Evolutionary conservation across 257 asterid genomes (phyloP), one percentile per base, ranked within the genome.

Genomic region (Gentiana macrophylla): DNA sequence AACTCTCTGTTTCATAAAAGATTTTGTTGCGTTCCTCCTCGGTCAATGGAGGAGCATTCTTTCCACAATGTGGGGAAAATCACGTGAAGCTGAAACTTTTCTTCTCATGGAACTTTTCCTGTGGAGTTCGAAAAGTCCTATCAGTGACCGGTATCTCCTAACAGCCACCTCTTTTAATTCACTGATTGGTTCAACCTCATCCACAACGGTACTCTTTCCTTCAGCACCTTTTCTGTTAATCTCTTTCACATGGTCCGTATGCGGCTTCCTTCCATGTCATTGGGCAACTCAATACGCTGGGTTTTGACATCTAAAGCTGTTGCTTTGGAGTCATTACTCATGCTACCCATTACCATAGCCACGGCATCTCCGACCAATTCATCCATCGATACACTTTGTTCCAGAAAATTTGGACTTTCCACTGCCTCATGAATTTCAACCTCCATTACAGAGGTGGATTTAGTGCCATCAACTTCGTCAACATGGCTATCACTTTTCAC

Each of bases 51-150:
- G 69, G 45, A 67, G 59, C 58, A 58, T 70, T 70, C 38, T 43
- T 58, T 57, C 97, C 95, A 61, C 97, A 83, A 54, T 55, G 34
- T 34, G 83, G 94, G 62, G 98, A 69, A 83, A 87, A 70, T 83
- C 79, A 55, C 93, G 96, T 57, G 63, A 64, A 55, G 95, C 94
- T 57, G 86, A 87, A 38, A 83, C 84, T 77, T 84, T 83, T 80
- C 94, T 79, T 54, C 61, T 61, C n/a, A 50, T 67, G 64, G 69
- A 74, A 78, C 57, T 79, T 88, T 53, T 78, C 80, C 74, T 70
- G 81, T 43, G 64, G 73, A 71, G 66, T 65, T 35, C 55, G 38
- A 49, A 70, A 65, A 64, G 61, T 56, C 53, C 51, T 62, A 24
- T 68, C 73, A 49, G 43, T 52, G 60, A 56, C 60, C 50, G 55